Evolutionary conservation across 352 stramenopile species (phyloP).

Genomic region (Aphanomyces stellatus): DNA sequence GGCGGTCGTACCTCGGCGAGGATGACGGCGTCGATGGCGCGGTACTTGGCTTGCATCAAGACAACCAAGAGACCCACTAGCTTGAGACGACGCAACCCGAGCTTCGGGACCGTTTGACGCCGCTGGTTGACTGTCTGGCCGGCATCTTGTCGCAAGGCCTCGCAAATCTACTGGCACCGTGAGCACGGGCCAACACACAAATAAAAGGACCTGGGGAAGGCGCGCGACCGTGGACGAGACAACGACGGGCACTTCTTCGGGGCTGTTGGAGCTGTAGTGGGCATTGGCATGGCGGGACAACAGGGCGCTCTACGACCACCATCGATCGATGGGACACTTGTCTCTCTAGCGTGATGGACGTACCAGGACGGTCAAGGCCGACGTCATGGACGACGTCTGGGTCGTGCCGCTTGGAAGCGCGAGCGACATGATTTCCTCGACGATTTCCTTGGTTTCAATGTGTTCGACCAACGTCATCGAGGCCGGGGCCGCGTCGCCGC

Average conservation of each 20-base stretch:
- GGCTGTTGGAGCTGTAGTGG: conserved; percentile 48
- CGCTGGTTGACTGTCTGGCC: conserved; percentile 68
- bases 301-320: conserved; percentile 32
- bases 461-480: conserved; percentile 70
- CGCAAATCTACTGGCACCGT: conserved; percentile 23
- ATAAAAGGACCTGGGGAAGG: conserved; percentile 39
- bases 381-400: conserved; percentile 67
- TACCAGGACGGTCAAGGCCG: conserved; percentile 54
- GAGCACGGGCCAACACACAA: not conserved
- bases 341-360: not conserved
- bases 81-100: conserved; percentile 72
- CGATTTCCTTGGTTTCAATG: conserved; percentile 62
- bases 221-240: conserved; percentile 44
- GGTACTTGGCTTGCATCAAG: conserved; percentile 79
- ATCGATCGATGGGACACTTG: not conserved
- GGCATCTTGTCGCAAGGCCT: conserved; percentile 50
- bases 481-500: conserved; percentile 31
- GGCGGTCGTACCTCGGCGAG: conserved; percentile 33
- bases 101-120: conserved; percentile 54
- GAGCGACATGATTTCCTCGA: conserved; percentile 54
- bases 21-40: conserved; percentile 60
- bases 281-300: conserved; percentile 69
- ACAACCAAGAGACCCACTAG: conserved; percentile 69
- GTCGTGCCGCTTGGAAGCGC: conserved; percentile 37
- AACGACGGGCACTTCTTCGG: conserved; percentile 45